Base-by-base conservation (phyloP, 306 rosid species). In the Rosa rugosa region DNA sequence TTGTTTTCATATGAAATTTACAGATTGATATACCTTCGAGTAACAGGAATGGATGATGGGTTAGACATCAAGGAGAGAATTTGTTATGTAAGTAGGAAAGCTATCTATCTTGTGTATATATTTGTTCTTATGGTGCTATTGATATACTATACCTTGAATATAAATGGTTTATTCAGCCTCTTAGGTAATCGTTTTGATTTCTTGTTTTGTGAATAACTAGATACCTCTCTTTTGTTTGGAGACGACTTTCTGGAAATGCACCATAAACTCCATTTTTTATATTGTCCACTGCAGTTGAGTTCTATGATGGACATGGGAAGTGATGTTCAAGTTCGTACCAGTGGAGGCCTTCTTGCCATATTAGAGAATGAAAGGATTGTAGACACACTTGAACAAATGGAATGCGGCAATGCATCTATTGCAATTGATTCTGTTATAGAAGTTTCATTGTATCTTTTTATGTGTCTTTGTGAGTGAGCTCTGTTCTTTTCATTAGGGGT, bases 331-430 rank as follows among this genome's bases (percentile, higher is more conserved):
- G 92, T 95, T 86, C 98, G 99, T 70, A 92, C 90, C 51, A 90
- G 99, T 69, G 99, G 99, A 62, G 99, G 99, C 75, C 98, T 95
- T 81, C 99, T 95, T 77, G 94, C 98, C 79, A 92, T 95, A 83
- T 83, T 95, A 85, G 99, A 95, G 88, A 92, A 86, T 83, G 99
- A 95, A 78, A 88, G 91, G 80, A 83, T 91, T 72, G 97, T 95
- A 72, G 98, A 90, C 59, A 91, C 94, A 27, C 90, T 95, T 73
- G 94, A 91, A 73, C 92, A 91, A 84, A 88, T 81, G 81, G 99
- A 95, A 79, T 80, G 85, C 49, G 93, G 97, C 74, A 90, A 85
- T 74, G 83, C 88, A 84, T 91, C 97, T 67, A 95, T 95, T 34
- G 77, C 93, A 64, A 89, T 95, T 34, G 97, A 92, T 87, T 91